Evolutionary conservation across 2,329 filamentous ascomycete species (phyloP), one percentile per base, ranked within the genome.

Genomic region (Cladosporium colombiae): DNA sequence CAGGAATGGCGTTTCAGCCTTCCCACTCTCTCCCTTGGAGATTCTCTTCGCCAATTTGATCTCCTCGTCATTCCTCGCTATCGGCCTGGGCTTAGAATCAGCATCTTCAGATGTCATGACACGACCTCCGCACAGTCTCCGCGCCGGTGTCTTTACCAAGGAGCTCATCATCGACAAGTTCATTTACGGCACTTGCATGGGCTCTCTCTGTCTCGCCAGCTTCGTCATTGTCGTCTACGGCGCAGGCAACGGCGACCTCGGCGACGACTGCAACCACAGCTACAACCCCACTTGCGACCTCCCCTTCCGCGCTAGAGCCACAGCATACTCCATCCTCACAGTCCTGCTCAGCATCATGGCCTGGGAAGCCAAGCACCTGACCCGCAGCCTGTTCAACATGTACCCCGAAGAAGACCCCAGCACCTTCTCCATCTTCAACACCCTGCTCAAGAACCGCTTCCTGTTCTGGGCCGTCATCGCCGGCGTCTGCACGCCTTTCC

Each of bases 21-120:
- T 82, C 67, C 80, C 80, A 0, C 74, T 82, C 5, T 81, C 79
- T 0, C 80, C 81, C 2, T 77, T 82, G 21, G 80, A 82, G 67
- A 82, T 82, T 61, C 77, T 82, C 25, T 82, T 80, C 78, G 79
- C 80, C 67, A 82, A 81, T 67, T 75, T 82, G 60, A 80, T 82
- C 65, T 81, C 80, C 1, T 81, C 79, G 1, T 81, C 79, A 44
- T 81, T 82, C 76, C 76, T 81, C 50, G 80, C 79, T 62, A 80
- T 82, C 44, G 80, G 81, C 37, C 78, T 82, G 1, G 81, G 80
- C 40, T 75, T 82, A 49, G 81, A 82, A 70, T 78, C 81, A 66
- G 78, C 78, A 5, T 79, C 80, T 21, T 73, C 78, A 58, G 80
- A 82, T 70, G 79, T 79, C 71, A 81, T 82, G 80, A 76, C 74